phyloP scores from a whole-genome alignment of 1,139 yeast genomes.

The Diutina mesorugosa region DNA sequence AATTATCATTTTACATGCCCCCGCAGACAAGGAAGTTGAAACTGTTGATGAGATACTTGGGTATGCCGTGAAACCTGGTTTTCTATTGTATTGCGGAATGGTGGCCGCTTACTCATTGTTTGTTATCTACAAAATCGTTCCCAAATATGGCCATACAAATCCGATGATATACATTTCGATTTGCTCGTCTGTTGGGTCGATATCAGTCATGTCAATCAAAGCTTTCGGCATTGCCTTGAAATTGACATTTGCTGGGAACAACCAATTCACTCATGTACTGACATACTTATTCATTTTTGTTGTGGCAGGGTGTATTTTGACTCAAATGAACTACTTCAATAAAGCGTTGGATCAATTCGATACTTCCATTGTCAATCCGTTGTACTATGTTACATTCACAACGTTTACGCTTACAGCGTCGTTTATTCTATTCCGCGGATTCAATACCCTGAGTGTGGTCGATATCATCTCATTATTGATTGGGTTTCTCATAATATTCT shows the following conservation, averaged over 20 bases:
- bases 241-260: constrained; percentile 75
- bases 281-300: constrained; percentile 73
- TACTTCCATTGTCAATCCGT: constrained; percentile 83
- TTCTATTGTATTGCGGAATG: constrained; percentile 48
- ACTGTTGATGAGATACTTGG: constrained; percentile 81
- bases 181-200: constrained; percentile 84
- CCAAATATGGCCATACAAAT: constrained; percentile 64
- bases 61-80: constrained; percentile 75
- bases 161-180: constrained; percentile 88
- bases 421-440: constrained; percentile 75
- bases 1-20: constrained; percentile 86
- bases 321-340: constrained; percentile 91
- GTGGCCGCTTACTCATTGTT: constrained; percentile 59
- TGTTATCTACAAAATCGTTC: constrained; percentile 78
- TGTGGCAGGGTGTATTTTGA: constrained; percentile 69
- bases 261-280: constrained; percentile 76
- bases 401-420: constrained; percentile 82
- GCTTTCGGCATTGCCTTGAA: constrained; percentile 90
- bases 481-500: constrained; percentile 78
- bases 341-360: constrained; percentile 90
- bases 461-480: constrained; percentile 76
- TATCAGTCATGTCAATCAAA: constrained; percentile 84
- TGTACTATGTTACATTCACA: constrained; percentile 84
- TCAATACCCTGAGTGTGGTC: constrained; percentile 72
- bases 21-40: constrained; percentile 78